These are phyloP conservation scores for Eucalyptus brandiana DNA, from an alignment of 345 rosid species.

Conservation along the genomic window DNA sequence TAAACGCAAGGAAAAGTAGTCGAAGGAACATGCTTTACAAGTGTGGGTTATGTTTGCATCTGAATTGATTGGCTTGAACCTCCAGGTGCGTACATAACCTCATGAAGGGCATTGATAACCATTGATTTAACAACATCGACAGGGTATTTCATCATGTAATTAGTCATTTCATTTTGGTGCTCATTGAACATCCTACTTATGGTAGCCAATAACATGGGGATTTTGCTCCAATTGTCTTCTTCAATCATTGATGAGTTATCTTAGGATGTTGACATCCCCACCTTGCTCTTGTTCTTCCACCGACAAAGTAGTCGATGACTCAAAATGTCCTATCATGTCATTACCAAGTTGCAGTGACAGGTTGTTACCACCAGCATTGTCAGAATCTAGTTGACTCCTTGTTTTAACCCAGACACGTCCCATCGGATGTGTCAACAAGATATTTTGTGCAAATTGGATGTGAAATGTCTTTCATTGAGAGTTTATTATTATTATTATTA, in stretches of 20 bases:
- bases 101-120: neutral
- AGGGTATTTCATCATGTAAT: neutral
- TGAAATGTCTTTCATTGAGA: neutral
- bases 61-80: neutral
- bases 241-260: neutral
- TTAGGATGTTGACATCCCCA: neutral
- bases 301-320: neutral
- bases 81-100: neutral
- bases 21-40: rapidly evolving
- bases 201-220: neutral
- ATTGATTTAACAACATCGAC: neutral
- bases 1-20: neutral
- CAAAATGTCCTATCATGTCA: neutral
- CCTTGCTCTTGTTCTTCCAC: neutral
- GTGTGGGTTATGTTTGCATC: neutral
- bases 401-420: neutral
- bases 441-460: too few relatives aligned
- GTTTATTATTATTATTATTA: too few relatives aligned
- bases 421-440: neutral
- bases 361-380: neutral
- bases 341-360: neutral
- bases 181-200: neutral
- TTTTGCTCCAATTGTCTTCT: neutral
- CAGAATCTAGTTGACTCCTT: neutral
- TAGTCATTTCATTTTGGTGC: neutral